A percentile compares a stretch with the other conserved stretches of the same genome.
Conservation (phyloP, 352 stramenopile species). For the Bremia lactucae region DNA sequence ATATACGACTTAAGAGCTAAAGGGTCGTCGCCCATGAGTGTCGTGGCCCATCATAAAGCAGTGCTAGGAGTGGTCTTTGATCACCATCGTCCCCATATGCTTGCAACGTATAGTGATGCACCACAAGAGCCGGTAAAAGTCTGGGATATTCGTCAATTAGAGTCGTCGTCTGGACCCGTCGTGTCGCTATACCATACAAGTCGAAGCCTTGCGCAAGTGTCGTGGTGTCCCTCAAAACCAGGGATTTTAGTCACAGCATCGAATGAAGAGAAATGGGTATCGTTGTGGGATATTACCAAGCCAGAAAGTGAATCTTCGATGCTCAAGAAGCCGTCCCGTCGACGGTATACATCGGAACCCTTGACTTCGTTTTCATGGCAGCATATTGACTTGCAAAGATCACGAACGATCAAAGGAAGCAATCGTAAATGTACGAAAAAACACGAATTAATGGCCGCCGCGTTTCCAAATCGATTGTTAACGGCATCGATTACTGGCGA, state of each 20-base stretch:
- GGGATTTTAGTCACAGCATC: slow-evolving; percentile 73
- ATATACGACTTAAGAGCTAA: slow-evolving; percentile 73
- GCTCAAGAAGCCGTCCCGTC: slow-evolving; percentile 65
- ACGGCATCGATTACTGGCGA: slow-evolving; percentile 60
- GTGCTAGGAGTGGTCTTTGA: slow-evolving; percentile 79
- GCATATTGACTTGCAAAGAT: slow-evolving; percentile 24
- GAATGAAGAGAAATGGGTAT: slow-evolving; percentile 72
- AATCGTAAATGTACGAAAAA: slow-evolving; percentile 20
- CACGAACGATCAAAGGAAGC: slow-evolving; percentile 11
- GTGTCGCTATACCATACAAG: slow-evolving; percentile 62
- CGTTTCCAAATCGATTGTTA: slow-evolving; percentile 74
- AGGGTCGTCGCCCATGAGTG: slow-evolving; percentile 50
- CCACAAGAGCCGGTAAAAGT: slow-evolving; percentile 78
- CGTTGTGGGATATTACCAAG: slow-evolving; percentile 72
- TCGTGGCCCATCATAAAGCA: slow-evolving; percentile 78
- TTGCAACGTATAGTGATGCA: slow-evolving; percentile 76
- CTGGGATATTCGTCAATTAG: slow-evolving; percentile 80
- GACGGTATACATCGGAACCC: slow-evolving; percentile 67
- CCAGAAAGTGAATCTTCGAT: slow-evolving; percentile 32
- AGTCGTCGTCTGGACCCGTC: slow-evolving; percentile 47
- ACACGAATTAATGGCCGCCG: slow-evolving; percentile 32
- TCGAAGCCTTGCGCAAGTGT: slow-evolving; percentile 66
- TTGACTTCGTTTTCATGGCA: slow-evolving; percentile 79
- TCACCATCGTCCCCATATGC: slow-evolving; percentile 62
- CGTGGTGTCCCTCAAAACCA: slow-evolving; percentile 75